Conservation (phyloP, 805 yeast genomes). For the Metschnikowia lachancei region DNA sequence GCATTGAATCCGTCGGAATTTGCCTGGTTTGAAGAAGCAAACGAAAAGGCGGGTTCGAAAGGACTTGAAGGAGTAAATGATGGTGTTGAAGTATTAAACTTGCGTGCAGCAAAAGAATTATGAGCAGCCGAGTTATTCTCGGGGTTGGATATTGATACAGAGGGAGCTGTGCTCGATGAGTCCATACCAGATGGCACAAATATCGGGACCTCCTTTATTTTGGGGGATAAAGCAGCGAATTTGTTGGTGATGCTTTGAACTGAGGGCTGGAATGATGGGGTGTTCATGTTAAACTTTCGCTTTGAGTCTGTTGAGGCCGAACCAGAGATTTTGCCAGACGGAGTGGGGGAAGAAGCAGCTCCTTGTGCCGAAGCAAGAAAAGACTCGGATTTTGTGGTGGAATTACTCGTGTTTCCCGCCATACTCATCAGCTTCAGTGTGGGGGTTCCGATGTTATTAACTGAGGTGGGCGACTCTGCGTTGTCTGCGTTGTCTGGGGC, state of each 20-base stretch:
- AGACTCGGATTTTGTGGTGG: slow-evolving; percentile 40
- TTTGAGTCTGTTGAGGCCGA: slow-evolving; percentile 15
- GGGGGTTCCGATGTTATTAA: slow-evolving; percentile 6
- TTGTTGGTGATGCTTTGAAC: slow-evolving; percentile 31
- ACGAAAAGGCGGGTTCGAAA: slow-evolving; percentile 12
- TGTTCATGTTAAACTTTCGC: slow-evolving; percentile 38
- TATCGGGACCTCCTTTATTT: slow-evolving; percentile 45
- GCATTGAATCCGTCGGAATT: slow-evolving; percentile 9
- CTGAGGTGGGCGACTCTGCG: slow-evolving; percentile 4
- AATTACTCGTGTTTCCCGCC: slow-evolving; percentile 17
- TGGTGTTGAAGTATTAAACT: slow-evolving; percentile 40
- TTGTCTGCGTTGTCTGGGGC: slow-evolving; percentile 7
- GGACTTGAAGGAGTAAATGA: slow-evolving; percentile 36
- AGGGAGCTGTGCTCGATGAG: slow-evolving; percentile 7
- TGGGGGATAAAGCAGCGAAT: slow-evolving; percentile 49
- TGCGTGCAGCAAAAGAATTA: slow-evolving; percentile 16
- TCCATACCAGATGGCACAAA: slow-evolving; percentile 45
- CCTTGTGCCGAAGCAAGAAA: slow-evolving; percentile 1
- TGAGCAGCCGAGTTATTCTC: slow-evolving; percentile 15
- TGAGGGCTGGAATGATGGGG: slow-evolving; percentile 45
- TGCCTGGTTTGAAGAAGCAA: slow-evolving; percentile 3
- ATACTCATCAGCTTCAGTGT: slow-evolving; percentile 3
- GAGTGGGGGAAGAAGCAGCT: slow-evolving; percentile 10
- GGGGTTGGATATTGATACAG: slow-evolving; percentile 5
- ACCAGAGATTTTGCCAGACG: slow-evolving; percentile 18